Conservation (phyloP, 2,329 filamentous ascomycete species). For the Ophiostoma sp. region DNA sequence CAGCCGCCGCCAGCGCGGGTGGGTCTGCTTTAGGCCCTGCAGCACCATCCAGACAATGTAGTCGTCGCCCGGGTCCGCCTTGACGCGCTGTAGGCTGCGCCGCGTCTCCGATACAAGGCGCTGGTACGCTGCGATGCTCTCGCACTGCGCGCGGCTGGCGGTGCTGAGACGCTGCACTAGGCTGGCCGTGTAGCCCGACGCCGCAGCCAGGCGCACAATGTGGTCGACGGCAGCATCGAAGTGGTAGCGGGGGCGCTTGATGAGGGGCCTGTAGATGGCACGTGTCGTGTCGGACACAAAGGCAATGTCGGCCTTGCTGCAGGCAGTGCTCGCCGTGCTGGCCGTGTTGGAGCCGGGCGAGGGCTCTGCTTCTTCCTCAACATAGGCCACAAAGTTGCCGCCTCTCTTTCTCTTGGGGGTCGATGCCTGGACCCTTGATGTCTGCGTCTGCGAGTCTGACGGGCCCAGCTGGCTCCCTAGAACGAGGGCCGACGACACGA, state of each 20-base stretch:
- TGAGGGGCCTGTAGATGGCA: constrained; percentile 14
- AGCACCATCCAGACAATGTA: constrained; percentile 24
- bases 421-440: background rate
- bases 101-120: constrained; percentile 20
- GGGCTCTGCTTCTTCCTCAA: background rate
- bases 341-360: too few relatives aligned
- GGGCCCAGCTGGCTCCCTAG: background rate
- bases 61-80: constrained; percentile 24
- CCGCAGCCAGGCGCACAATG: constrained; percentile 22
- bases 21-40: constrained; percentile 20
- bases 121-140: constrained; percentile 27
- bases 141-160: constrained; percentile 21
- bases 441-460: background rate
- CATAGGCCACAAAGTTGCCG: background rate
- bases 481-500: constrained; percentile 21
- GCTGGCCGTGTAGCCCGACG: constrained; percentile 18
- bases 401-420: background rate
- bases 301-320: background rate
- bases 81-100: constrained; percentile 21
- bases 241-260: constrained; percentile 21
- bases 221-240: constrained; percentile 21
- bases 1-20: constrained; percentile 20
- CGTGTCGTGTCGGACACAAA: background rate
- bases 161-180: constrained; percentile 23
- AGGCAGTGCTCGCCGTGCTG: background rate